These are phyloP conservation scores for Cladosporium sp. DNA, from an alignment of 2,329 filamentous ascomycete genomes.

Conservation along the genomic window DNA sequence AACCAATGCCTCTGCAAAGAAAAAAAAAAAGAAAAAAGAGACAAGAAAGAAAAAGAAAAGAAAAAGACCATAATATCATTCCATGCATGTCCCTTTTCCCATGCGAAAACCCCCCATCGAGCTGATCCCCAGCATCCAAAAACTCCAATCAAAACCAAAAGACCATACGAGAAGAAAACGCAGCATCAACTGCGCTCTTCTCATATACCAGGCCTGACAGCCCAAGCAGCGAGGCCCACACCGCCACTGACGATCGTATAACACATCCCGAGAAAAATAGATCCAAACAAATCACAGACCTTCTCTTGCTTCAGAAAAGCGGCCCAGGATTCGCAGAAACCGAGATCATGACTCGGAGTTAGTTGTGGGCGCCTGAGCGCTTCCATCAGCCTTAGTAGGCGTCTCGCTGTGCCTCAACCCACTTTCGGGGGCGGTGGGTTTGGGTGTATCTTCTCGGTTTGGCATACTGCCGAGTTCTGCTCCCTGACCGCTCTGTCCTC, in stretches of 20 bases:
- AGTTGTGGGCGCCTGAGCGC: slow-evolving; percentile 20
- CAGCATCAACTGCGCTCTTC: neutral
- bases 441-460: slow-evolving; percentile 25
- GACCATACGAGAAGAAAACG: neutral
- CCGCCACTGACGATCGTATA: no score
- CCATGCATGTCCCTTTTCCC: no score
- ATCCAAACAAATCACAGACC: slow-evolving; percentile 11
- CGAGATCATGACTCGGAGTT: slow-evolving; percentile 7
- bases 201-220: neutral
- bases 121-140: no score
- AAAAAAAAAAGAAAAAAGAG: no score
- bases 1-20: no score
- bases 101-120: no score
- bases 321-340: slow-evolving; percentile 25
- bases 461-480: slow-evolving; percentile 64
- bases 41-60: no score
- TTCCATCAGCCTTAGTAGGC: slow-evolving; percentile 15
- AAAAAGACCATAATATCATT: no score
- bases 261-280: neutral
- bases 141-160: neutral
- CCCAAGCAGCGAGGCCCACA: neutral
- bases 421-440: slow-evolving; percentile 19
- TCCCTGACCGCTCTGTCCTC: slow-evolving; percentile 64
- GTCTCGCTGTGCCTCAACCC: slow-evolving; percentile 17
- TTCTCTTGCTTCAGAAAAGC: slow-evolving; percentile 22